Evolutionary conservation across 768 basidiomycete species (phyloP), one percentile per base, ranked within the genome.

Genomic region (Cyathus striatus): DNA sequence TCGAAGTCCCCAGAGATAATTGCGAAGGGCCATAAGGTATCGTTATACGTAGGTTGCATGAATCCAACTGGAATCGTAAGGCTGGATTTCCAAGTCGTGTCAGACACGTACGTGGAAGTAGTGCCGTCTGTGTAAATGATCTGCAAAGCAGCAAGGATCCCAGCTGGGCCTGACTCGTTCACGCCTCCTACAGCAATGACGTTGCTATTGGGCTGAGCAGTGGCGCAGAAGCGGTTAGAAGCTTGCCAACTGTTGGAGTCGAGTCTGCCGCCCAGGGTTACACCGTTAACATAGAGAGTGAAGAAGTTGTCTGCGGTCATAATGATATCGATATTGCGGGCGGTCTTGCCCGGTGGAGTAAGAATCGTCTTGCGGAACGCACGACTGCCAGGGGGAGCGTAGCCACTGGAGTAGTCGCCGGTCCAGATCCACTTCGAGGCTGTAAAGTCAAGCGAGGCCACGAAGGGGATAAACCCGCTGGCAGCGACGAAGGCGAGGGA

Each of bases 71-170:
- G 51, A 0, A 51, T 48, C 0, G 49, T 38, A 16, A 16, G 17
- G 25, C 46, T 44, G 14, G 33, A 41, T 27, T 53, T 52, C 59
- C 59, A 60, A 3, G 56, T 48, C 13, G 46, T 46, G 38, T 60
- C 59, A 21, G 50, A 54, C 27, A 46, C 46, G 14, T 54, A 24
- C 20, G 47, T 53, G 18, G 47, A 46, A 17, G 45, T 49, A 7
- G 51, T 50, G 3, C 59, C 59, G 25, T 60, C 57, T 33, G 38
- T 43, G 44, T 60, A 60, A 4, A 44, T 48, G 34, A 61, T 44
- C 20, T 53, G 43, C 23, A 61, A 53, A 26, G 51, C 45, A 3
- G 54, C 57, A n/a, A 59, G 44, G 13, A 60, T 34, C 2, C 53
- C 53, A 18, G 59, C 57, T 18, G 30, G 30, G 9, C 32, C 37